Evolutionary conservation across 257 asterid genomes (phyloP), one percentile per base, ranked within the genome.

Genomic region (Solanum gracilifrons): DNA sequence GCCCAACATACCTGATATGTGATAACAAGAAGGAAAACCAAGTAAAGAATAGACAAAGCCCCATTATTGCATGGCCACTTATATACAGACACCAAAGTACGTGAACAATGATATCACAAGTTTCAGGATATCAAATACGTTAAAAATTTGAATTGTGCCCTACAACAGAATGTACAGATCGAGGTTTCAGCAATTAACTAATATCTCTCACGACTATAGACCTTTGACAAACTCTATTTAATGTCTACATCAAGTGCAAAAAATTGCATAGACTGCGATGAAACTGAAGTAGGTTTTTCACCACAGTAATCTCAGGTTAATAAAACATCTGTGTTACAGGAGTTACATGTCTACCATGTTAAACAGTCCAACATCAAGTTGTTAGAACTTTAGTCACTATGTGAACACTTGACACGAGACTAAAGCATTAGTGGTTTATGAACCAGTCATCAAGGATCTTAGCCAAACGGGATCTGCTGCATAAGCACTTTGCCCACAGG

Each of bases 1-100:
- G 88, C 60, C 98, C 98, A 85, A 90, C 93, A 90, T 91, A 94
- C 83, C 98, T 93, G 92, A 86, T 29, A 88, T 87, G 64, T 93
- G 92, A 86, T 29, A 88, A 87, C 72, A 86, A n/a, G 60, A 55
- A 88, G 68, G 71, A 64, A 74, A 62, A 84, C 82, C 41, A 55
- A 69, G 83, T 41, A 43, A 85, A 85, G 60, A 46, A 41, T 55
- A 37, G 68, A 80, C 35, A 18, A 37, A 51, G 36, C 29, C 69
- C 66, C 64, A 72, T 36, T 46, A 21, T 32, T 25, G 79, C 51
- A n/a, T 62, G 66, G 33, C 46, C 31, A 82, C 43, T 48, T 31
- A 31, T 29, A 48, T 20, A 82, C 21, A 31, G 85, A 82, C 85
- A 82, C 85, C 69, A 82, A 29, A 76, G 18, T 13, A 55, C 18